Evolutionary conservation across 2,329 filamentous ascomycete genomes (phyloP), one percentile per base, ranked within the genome.

Genomic region (Pseudogymnoascus sp.): DNA sequence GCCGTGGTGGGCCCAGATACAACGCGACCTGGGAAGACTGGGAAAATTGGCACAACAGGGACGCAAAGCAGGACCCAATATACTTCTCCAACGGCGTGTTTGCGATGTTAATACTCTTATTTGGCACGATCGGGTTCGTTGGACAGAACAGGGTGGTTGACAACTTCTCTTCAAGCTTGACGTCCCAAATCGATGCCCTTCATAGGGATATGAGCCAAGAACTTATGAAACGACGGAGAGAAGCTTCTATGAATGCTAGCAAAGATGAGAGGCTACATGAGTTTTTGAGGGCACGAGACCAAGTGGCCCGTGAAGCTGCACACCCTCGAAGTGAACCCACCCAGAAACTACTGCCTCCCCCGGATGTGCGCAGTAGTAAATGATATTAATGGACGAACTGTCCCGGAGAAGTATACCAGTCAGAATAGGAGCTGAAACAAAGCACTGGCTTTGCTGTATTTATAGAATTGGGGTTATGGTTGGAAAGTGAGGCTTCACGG

Each of bases 11-110:
- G 2, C 83, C 86, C 58, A 82, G 78, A 69, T 73, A 78, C 67
- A 97, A 97, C 72, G 94, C 91, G 0, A 97, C 94, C 0, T 99
- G 94, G 94, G 94, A 99, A 72, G 94, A 99, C 73, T 97, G 92
- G 92, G 90, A 96, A 76, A 81, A 81, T 47, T 96, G 88, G 86
- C 82, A 89, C 68, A 78, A 84, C 35, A 73, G 78, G 70, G 73
- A 79, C 58, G 77, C 68, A 73, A 69, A 72, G 72, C 82, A 84
- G 67, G 75, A 80, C 65, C 81, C 82, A 0, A 68, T 86, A 60
- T 89, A 85, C 74, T 85, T 93, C 75, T 89, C 88, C 63, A 96
- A 96, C 70, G 84, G 85, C 41, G 81, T 85, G 10, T 97, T 97
- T 71, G 83, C 87, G 6, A 78, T 83, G 5, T 74, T 96, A n/a